Percentiles rank a stretch among this genome's conserved stretches.
Evolutionary conservation across 495 filamentous ascomycete genomes (phyloP).

Genomic region (Trichoderma reesei): DNA sequence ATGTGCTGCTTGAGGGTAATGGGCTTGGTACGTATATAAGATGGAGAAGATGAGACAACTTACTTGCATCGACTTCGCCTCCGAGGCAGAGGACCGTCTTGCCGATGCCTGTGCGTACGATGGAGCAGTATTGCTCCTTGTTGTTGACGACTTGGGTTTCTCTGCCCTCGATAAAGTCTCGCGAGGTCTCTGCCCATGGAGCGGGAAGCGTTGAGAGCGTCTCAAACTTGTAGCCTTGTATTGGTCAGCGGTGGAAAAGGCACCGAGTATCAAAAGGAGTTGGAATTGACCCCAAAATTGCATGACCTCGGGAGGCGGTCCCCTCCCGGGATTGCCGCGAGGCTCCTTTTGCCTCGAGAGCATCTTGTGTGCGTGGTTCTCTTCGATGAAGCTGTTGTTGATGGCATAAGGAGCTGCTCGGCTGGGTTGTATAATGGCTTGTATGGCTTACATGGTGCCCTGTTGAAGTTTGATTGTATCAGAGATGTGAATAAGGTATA

Average conservation of each 20-base stretch:
- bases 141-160: constrained; percentile 67
- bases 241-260: constrained; percentile 15
- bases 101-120: constrained; percentile 80
- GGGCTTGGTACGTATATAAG: too few relatives aligned
- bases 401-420: background rate
- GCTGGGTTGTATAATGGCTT: too few relatives aligned
- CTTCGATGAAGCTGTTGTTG: constrained; percentile 74
- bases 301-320: constrained; percentile 32
- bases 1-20: too few relatives aligned
- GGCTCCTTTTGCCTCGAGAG: constrained; percentile 44
- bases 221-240: constrained; percentile 90
- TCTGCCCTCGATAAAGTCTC: constrained; percentile 69
- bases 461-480: constrained; percentile 23
- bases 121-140: constrained; percentile 85
- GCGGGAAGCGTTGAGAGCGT: constrained; percentile 63
- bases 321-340: constrained; percentile 56
- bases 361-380: constrained; percentile 64
- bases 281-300: constrained; percentile 47
- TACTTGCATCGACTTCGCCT: constrained; percentile 91
- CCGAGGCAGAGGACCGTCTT: constrained; percentile 62
- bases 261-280: background rate
- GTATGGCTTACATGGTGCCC: constrained; percentile 64
- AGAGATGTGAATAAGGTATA: background rate
- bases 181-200: constrained; percentile 58
- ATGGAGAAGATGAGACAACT: constrained; percentile 23